phyloP scores from a whole-genome alignment of 768 basidiomycete species.

The Calocybe cyanea region DNA sequence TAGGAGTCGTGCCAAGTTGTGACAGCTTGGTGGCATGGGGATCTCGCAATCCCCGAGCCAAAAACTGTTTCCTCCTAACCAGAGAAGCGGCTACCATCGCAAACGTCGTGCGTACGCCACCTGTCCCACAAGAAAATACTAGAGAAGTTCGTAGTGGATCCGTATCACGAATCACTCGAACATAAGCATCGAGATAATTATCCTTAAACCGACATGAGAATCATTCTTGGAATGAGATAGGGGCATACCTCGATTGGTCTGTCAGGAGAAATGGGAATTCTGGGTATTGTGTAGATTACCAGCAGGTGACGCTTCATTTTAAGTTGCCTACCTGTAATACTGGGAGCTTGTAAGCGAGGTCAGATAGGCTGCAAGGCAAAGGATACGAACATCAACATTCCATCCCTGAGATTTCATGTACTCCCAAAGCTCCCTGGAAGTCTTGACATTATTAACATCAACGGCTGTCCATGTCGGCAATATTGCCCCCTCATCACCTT shows the following conservation, averaged over 20 bases:
- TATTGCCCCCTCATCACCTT: conserved; percentile 74
- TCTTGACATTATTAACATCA: conserved; percentile 67
- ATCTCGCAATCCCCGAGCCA: conserved; percentile 65
- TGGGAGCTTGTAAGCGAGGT: conserved; percentile 23
- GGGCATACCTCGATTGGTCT: conserved; percentile 75
- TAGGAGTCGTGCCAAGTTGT: conserved; percentile 15
- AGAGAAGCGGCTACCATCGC: conserved; percentile 95
- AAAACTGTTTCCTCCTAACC: conserved; percentile 73
- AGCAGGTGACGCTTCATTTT: neutral
- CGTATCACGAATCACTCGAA: conserved; percentile 71
- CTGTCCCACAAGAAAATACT: conserved; percentile 96
- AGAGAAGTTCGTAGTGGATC: conserved; percentile 81
- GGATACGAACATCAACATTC: conserved; percentile 75
- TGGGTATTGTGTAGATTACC: conserved; percentile 21
- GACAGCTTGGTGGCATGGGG: conserved; percentile 58
- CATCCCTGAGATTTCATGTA: conserved; percentile 77
- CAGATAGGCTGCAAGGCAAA: conserved; percentile 1
- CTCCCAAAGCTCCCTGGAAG: conserved; percentile 84
- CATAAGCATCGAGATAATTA: conserved; percentile 94
- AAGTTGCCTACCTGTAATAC: conserved; percentile 64
- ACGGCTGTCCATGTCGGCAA: conserved; percentile 93
- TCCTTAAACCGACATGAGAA: conserved; percentile 45
- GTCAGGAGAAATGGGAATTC: conserved; percentile 93
- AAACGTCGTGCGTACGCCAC: conserved; percentile 93
- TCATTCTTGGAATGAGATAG: neutral